Conservation (phyloP, 805 yeast species). For the Candida broadrunensis region DNA sequence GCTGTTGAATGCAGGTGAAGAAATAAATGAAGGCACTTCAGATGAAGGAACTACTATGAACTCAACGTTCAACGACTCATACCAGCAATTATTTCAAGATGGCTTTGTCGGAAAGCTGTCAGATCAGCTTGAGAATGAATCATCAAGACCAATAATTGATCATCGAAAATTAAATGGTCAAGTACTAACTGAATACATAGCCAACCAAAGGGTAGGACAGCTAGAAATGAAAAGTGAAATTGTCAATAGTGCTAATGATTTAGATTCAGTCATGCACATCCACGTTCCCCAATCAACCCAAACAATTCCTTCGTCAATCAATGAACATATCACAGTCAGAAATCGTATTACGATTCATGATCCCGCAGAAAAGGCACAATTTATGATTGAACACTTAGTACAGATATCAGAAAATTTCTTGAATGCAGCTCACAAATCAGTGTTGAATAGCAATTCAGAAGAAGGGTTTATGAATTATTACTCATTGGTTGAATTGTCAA, state of each 20-base stretch:
- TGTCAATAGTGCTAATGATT: no score
- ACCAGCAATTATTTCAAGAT: slow-evolving; percentile 1
- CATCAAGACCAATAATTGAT: no score
- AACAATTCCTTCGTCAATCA: not conserved
- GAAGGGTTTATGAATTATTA: slow-evolving; percentile 20
- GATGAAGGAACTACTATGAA: no score
- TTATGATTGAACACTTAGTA: slow-evolving; percentile 11
- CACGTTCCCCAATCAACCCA: no score
- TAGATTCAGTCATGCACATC: no score
- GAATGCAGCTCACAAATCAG: slow-evolving; percentile 19
- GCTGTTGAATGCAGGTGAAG: no score
- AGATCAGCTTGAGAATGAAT: not conserved
- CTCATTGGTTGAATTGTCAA: slow-evolving; percentile 29
- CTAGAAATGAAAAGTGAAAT: no score
- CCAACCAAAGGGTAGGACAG: not conserved
- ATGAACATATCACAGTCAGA: no score
- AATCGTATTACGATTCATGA: not conserved
- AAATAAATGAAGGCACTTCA: no score
- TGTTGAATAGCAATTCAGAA: slow-evolving; percentile 12
- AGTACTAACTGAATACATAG: not conserved
- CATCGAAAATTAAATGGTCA: not conserved
- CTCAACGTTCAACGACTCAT: not conserved
- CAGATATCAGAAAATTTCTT: slow-evolving; percentile 18
- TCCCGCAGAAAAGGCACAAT: slow-evolving; percentile 1
- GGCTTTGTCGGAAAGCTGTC: slow-evolving; percentile 1